Base-by-base conservation (phyloP, 2,329 filamentous ascomycete species). In the Exophiala phaeomuriformis region DNA sequence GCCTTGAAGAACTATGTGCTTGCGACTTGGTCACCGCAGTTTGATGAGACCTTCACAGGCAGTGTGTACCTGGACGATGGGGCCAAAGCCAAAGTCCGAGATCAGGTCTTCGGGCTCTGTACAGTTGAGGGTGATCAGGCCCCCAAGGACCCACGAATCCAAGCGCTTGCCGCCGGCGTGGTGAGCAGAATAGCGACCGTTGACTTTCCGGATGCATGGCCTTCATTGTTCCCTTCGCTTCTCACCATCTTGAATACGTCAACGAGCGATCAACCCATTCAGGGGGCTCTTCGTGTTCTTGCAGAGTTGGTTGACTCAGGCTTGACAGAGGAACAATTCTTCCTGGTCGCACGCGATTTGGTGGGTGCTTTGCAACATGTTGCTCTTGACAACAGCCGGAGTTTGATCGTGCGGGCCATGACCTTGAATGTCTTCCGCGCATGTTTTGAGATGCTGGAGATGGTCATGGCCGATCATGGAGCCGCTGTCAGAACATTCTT, bases 131-230 rank as follows among this genome's bases (percentile, higher is more conserved):
- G 82, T 31, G 56, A 58, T 28, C 54, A 58, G 32, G 59, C 49
- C 4, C n/a, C 56, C n/a, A 59, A 56, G 32, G 58, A 57, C 41
- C 47, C 51, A 28, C 40, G 40, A 2, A 55, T 63, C 6, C 57
- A 61, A 40, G 54, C 49, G 2, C 56, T 61, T 1, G 88, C 91
- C 48, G 94, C 90, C 76, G 88, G 84, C 62, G 83, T 86, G 3
- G 88, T 96, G 58, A 91, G 90, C 75, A 97, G 95, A 74, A 95
- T 98, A 63, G 93, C 93, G 52, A 86, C 84, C 59, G 82, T 85
- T 65, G 93, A 98, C 73, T 97, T 95, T 67, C 93, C 93, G 49
- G 89, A 96, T 56, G 81, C 90, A 65, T 98, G 93, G 93, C 89
- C 90, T n/a, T 81, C 82, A 61, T 81, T 98, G 41, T 81, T 98